Conservation (phyloP, 2,329 filamentous ascomycete species). For the Ophiosphaerella narmari region DNA sequence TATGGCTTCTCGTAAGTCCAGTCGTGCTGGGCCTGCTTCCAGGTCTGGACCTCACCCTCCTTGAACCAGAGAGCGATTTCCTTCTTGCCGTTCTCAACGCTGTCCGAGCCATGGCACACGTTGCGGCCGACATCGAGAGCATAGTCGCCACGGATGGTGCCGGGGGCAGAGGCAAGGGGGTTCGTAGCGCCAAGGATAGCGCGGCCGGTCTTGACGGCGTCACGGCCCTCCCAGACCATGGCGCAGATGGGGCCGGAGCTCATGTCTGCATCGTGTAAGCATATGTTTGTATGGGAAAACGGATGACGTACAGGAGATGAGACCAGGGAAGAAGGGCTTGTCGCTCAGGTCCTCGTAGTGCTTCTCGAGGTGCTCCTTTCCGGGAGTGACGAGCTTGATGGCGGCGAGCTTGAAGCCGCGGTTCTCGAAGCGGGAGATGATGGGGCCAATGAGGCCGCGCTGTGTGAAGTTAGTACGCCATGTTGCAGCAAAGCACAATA, state of each 20-base stretch:
- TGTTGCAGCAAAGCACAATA: background rate
- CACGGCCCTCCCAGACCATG: slow-evolving; percentile 99
- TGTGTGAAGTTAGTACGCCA: slow-evolving; percentile 48
- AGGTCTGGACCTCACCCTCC: slow-evolving; percentile 80
- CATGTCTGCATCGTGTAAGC: slow-evolving; percentile 72
- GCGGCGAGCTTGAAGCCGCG: slow-evolving; percentile 98
- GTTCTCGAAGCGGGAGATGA: slow-evolving; percentile 97
- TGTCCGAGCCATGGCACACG: slow-evolving; percentile 99
- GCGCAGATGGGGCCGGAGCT: slow-evolving; percentile 93
- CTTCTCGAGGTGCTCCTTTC: slow-evolving; percentile 95
- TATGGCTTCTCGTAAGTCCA: slow-evolving; percentile 94
- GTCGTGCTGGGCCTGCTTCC: slow-evolving; percentile 81
- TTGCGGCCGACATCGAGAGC: slow-evolving; percentile 93
- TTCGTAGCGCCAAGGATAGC: slow-evolving; percentile 98
- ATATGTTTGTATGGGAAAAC: background rate
- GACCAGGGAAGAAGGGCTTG: slow-evolving; percentile 97
- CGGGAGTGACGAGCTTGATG: slow-evolving; percentile 90
- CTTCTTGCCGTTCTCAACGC: slow-evolving; percentile 98
- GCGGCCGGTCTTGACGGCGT: slow-evolving; percentile 98
- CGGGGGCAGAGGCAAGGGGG: slow-evolving; percentile 89
- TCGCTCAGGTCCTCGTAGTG: slow-evolving; percentile 92
- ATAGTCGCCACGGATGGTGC: slow-evolving; percentile 96
- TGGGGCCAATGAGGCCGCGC: slow-evolving; percentile 97
- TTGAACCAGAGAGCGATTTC: slow-evolving; percentile 99
- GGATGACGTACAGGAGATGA: slow-evolving; percentile 77